Conservation (phyloP, 352 stramenopile species). For the Globisporangium polare region DNA sequence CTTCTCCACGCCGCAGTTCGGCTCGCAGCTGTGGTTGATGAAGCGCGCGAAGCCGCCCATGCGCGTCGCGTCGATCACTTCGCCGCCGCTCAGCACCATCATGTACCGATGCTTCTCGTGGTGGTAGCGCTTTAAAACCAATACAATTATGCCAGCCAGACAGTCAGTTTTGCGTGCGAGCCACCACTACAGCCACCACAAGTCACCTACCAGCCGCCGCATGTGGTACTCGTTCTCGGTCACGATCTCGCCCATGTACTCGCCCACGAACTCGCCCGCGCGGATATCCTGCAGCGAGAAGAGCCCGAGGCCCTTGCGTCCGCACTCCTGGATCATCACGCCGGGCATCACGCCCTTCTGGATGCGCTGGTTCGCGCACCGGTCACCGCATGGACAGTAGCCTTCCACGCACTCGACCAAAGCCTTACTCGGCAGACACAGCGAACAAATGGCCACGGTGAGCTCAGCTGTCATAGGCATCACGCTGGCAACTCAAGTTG, state of each 20-base stretch:
- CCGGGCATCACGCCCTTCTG: constrained; percentile 54
- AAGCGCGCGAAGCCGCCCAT: constrained; percentile 92
- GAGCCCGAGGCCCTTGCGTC: constrained; percentile 62
- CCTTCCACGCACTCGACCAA: constrained; percentile 62
- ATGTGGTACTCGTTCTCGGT: constrained; percentile 82
- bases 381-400: constrained; percentile 58
- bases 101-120: constrained; percentile 83
- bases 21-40: constrained; percentile 95
- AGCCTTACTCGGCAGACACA: constrained; percentile 22
- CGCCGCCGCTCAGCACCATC: constrained; percentile 78
- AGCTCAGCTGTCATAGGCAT: background rate
- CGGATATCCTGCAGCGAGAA: constrained; percentile 43
- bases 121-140: constrained; percentile 73
- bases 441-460: background rate
- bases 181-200: background rate
- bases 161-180: too few relatives aligned
- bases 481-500: too few relatives aligned
- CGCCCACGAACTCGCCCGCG: constrained; percentile 60
- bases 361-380: constrained; percentile 76
- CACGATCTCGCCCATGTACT: constrained; percentile 86
- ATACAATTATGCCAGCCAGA: too few relatives aligned
- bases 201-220: constrained; percentile 48
- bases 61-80: constrained; percentile 88
- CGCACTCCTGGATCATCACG: constrained; percentile 49
- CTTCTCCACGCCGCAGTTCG: constrained; percentile 93